These are phyloP conservation scores for Coemansia sp. DNA, from an alignment of 192 early-diverging fungal species.

Conservation along the genomic window DNA sequence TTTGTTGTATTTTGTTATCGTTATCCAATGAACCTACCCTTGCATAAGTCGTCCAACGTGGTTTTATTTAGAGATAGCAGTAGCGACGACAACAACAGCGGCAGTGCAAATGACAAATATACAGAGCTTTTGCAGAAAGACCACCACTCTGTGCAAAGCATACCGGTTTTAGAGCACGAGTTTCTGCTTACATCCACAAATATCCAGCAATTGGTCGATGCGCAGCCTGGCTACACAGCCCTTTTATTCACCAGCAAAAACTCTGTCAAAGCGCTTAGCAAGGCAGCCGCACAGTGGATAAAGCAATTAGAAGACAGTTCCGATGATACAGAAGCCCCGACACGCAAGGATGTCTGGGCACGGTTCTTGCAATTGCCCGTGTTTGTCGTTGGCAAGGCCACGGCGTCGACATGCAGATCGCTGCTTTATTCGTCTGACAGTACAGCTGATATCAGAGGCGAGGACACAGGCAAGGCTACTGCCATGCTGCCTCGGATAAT, in stretches of 20 bases:
- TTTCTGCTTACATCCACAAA: conserved; percentile 19
- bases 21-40: neutral
- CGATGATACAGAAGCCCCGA: neutral
- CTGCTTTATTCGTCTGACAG: neutral
- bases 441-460: conserved; percentile 24
- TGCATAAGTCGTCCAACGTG: conserved; percentile 2
- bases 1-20: neutral
- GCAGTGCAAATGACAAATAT: conserved; percentile 22
- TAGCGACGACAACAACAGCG: conserved; percentile 13
- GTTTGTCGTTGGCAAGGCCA: conserved; percentile 48
- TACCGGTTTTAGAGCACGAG: conserved; percentile 32
- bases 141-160: conserved; percentile 23
- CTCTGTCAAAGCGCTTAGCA: conserved; percentile 23
- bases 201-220: neutral
- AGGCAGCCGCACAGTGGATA: conserved; percentile 18
- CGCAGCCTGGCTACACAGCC: neutral
- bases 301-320: neutral
- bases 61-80: conserved; percentile 27
- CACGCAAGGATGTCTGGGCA: conserved; percentile 7
- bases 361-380: conserved; percentile 20
- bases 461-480: conserved; percentile 24
- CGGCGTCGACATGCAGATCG: conserved; percentile 15
- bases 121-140: conserved; percentile 13
- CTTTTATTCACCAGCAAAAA: conserved; percentile 47
- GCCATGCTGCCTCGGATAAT: conserved; percentile 27